These are phyloP conservation scores for Helminthosporium solani DNA, from an alignment of 2,329 filamentous ascomycete genomes.

Conservation along the genomic window DNA sequence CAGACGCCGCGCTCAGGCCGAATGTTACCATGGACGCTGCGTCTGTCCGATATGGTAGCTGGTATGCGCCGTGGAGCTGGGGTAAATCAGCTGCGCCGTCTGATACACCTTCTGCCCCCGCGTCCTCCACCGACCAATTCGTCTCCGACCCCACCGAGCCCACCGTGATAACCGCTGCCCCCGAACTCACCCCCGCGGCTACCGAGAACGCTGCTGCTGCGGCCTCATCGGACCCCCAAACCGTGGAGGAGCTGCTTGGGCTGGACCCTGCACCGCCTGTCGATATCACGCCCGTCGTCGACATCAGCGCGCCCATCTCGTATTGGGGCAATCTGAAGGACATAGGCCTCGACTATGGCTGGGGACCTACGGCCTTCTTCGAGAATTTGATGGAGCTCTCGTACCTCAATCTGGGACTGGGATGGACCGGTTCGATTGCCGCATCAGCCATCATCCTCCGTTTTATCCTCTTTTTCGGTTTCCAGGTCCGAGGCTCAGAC, in stretches of 20 bases:
- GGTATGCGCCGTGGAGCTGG: constrained; percentile 41
- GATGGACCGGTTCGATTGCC: constrained; percentile 80
- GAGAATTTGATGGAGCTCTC: constrained; percentile 79
- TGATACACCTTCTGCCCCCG: constrained; percentile 18
- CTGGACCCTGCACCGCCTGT: constrained; percentile 14
- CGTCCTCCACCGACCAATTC: constrained; percentile 9
- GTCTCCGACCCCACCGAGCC: constrained; percentile 16
- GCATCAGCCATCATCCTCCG: constrained; percentile 66
- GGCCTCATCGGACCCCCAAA: constrained; percentile 13
- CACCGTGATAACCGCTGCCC: constrained; percentile 31
- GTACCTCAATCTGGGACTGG: constrained; percentile 71
- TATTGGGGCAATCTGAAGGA: constrained; percentile 78
- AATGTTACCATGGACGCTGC: constrained; percentile 23
- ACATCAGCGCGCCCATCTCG: constrained; percentile 64
- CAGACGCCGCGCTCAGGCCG: constrained; percentile 19
- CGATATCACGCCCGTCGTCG: constrained; percentile 19
- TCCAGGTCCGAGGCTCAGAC: constrained; percentile 63
- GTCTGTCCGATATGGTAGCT: constrained; percentile 33
- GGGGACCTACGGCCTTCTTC: constrained; percentile 71
- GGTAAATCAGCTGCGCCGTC: constrained; percentile 27
- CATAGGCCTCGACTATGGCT: constrained; percentile 85
- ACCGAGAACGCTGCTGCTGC: constrained; percentile 34
- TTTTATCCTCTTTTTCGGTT: constrained; percentile 60
- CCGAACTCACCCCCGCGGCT: constrained; percentile 39
- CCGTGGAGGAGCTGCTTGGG: constrained; percentile 25